Percentiles rank a stretch among this genome's conserved stretches.
phyloP scores from a whole-genome alignment of 2,329 filamentous ascomycete genomes.

The Cyclaneusma minus region DNA sequence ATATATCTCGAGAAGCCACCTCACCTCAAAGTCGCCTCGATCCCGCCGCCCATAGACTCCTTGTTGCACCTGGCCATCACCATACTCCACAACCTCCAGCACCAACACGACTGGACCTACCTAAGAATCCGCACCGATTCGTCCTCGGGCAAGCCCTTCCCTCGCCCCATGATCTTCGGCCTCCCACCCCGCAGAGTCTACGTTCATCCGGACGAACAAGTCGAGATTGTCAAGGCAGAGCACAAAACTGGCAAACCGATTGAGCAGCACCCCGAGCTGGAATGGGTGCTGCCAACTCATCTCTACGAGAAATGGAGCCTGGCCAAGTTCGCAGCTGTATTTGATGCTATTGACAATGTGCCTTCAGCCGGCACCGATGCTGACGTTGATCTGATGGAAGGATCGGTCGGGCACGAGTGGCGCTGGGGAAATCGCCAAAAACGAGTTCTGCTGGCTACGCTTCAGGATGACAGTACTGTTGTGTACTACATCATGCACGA shows the following conservation, averaged over 20 bases:
- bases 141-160: conserved; percentile 24
- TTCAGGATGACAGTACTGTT: conserved; percentile 69
- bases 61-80: conserved; percentile 40
- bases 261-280: conserved; percentile 38
- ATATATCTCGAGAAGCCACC: not conserved
- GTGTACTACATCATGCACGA: conserved; percentile 78
- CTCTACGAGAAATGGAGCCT: conserved; percentile 60
- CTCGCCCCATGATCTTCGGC: conserved; percentile 54
- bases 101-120: conserved; percentile 62
- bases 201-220: conserved; percentile 70
- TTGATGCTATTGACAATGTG: conserved; percentile 41
- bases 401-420: conserved; percentile 24
- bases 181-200: conserved; percentile 61
- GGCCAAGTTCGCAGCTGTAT: conserved; percentile 48
- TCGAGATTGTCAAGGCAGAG: conserved; percentile 50
- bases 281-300: conserved; percentile 67
- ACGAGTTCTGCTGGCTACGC: conserved; percentile 55
- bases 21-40: too few relatives aligned
- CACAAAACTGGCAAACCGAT: conserved; percentile 29
- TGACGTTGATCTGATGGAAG: conserved; percentile 9
- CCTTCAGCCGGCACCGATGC: conserved; percentile 21
- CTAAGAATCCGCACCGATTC: conserved; percentile 37
- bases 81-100: conserved; percentile 54
- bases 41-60: too few relatives aligned
- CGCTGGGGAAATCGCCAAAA: conserved; percentile 37